These are phyloP conservation scores for Pisolithus microcarpus DNA, from an alignment of 768 basidiomycete genomes.

Conservation along the genomic window DNA sequence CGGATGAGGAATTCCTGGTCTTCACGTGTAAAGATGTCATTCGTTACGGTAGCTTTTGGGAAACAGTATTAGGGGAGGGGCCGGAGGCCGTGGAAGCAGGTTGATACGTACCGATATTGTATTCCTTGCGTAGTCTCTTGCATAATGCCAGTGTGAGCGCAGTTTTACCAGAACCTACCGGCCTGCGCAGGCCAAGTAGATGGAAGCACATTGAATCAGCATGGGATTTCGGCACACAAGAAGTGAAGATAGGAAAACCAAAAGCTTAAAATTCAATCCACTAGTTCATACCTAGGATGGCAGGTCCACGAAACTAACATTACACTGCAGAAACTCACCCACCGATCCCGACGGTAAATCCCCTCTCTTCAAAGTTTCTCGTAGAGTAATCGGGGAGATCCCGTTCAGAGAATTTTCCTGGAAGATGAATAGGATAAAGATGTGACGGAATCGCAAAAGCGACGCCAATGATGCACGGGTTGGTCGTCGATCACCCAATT, in stretches of 20 bases:
- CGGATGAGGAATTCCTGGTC: conserved; percentile 97
- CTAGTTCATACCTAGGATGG: neutral
- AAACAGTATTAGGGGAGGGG: conserved; percentile 6
- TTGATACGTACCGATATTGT: conserved; percentile 74
- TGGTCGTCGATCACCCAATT: neutral
- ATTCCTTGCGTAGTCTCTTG: conserved; percentile 66
- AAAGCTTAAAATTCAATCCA: neutral
- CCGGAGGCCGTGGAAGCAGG: neutral
- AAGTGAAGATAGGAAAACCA: neutral
- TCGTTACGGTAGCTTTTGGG: conserved; percentile 82
- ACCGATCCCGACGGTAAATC: conserved; percentile 97
- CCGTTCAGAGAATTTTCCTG: conserved; percentile 87
- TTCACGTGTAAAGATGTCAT: conserved; percentile 98
- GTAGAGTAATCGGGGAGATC: conserved; percentile 84
- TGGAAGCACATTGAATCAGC: neutral
- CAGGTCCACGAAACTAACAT: neutral
- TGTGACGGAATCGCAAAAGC: neutral
- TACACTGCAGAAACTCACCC: conserved; percentile 49
- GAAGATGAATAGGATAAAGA: neutral
- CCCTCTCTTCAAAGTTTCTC: conserved; percentile 86
- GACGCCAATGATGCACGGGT: neutral
- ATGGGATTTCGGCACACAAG: neutral
- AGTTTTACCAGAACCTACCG: conserved; percentile 98
- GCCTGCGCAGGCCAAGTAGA: conserved; percentile 39
- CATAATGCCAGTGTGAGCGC: conserved; percentile 90